Base-by-base conservation (phyloP, 192 early-diverging fungal species). In the Kickxella alabastrina region DNA sequence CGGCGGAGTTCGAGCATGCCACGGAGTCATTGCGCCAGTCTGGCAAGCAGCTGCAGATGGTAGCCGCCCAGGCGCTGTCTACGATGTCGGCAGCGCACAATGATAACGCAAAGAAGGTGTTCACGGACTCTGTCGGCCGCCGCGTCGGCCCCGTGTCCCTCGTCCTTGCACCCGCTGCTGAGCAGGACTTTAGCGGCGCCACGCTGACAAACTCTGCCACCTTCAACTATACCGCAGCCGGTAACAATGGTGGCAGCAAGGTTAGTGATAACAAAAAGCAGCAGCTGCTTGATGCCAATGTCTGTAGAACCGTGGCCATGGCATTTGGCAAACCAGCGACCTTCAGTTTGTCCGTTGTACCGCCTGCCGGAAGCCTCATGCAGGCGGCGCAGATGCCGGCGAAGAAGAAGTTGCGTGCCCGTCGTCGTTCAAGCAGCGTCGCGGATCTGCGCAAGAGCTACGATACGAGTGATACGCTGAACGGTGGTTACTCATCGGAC, bases 311-410 rank as follows among this genome's bases (percentile, higher is more conserved):
- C 23, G 61, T 64, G 24, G 57, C 62, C 17, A 65, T 65, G 57
- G 68, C 68, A 4, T 65, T 72, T 31, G 59, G 63, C 27, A 66
- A 74, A 46, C 70, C 68, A 3, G 62, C 68, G 13, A 72, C 62
- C 1, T 72, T 72, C 28, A 57, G 53, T 36, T 17, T 72, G 24
- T 48, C 46, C 3, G 28, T 64, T 2, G 54, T 65, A 3, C 27
- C 44, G 31, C 57, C 68, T 13, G 39, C 57, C 14, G 23, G 17
- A 3, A 19, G 36, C 26, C 38, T 32, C 1, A 5, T 40, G 6
- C 19, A 31, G 1, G 28, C 28, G 10, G 42, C 32, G 25, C 48
- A 42, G 10, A 39, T 45, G 49, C 62, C 70, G 1, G 62, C 62
- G 19, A 73, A 73, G 55, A 73, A 73, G 49, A 53, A 54, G 4